Conservation (phyloP, 2,329 filamentous ascomycete genomes). For the Fusarium citri region DNA sequence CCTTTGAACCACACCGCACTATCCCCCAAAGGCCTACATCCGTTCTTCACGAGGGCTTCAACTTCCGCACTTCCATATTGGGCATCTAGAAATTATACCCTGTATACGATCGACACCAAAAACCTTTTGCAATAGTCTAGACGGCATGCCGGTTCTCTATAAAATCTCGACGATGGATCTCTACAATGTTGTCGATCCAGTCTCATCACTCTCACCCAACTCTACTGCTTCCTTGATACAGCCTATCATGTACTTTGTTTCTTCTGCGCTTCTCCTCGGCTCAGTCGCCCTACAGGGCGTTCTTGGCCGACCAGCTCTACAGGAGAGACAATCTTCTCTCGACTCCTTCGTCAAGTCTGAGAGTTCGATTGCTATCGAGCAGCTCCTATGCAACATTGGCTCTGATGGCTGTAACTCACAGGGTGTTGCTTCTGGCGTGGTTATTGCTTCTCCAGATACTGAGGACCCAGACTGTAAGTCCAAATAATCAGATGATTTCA, state of each 20-base stretch:
- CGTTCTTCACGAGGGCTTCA: constrained; percentile 17
- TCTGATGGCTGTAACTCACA: constrained; percentile 61
- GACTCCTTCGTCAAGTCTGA: constrained; percentile 66
- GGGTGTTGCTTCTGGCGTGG: constrained; percentile 62
- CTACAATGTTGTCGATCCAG: constrained; percentile 38
- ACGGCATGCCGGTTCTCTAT: constrained; percentile 28
- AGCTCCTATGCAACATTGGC: constrained; percentile 71
- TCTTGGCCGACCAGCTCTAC: constrained; percentile 57
- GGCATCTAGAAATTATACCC: constrained; percentile 24
- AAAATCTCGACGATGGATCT: constrained; percentile 44
- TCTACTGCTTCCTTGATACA: constrained; percentile 46
- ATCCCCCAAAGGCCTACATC: constrained; percentile 35
- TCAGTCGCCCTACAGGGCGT: constrained; percentile 63
- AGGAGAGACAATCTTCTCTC: constrained; percentile 58
- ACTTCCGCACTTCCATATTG: constrained; percentile 38
- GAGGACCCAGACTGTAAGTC: constrained; percentile 66
- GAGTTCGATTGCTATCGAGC: constrained; percentile 61
- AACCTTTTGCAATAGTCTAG: background rate
- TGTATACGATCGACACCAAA: constrained; percentile 2
- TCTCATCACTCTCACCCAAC: constrained; percentile 47
- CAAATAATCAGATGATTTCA: background rate
- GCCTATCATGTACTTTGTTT: constrained; percentile 63
- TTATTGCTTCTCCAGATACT: constrained; percentile 68
- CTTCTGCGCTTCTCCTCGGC: constrained; percentile 63
- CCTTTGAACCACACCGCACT: constrained; percentile 44